Percentiles rank a stretch among this genome's conserved stretches.
Conservation (phyloP, 1,139 yeast genomes). For the Blastobotrys illinoisensis region DNA sequence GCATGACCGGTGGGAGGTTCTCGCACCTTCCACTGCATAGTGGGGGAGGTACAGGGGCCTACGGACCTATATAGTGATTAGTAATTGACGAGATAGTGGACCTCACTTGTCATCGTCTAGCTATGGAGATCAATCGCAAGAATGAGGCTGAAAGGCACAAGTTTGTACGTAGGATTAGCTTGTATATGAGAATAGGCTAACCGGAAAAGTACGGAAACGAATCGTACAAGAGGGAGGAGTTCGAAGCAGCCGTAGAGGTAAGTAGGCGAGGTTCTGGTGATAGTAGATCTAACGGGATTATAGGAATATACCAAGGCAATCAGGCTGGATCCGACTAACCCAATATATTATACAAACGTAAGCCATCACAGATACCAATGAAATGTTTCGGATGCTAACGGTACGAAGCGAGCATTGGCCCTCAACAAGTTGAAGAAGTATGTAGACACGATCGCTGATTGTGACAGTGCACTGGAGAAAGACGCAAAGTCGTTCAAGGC, state of each 20-base stretch:
- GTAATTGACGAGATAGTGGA: background rate
- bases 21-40: background rate
- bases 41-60: background rate
- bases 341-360: slow-evolving; percentile 29
- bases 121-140: background rate
- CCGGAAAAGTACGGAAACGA: slow-evolving; percentile 26
- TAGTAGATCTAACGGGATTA: background rate
- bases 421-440: slow-evolving; percentile 22
- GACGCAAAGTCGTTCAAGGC: slow-evolving; percentile 30
- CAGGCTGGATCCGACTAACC: slow-evolving; percentile 25
- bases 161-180: background rate
- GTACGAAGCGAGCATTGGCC: slow-evolving; percentile 26
- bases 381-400: background rate
- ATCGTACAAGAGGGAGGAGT: slow-evolving; percentile 36
- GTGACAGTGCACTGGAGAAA: slow-evolving; percentile 32
- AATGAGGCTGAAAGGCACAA: background rate
- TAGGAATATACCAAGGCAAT: slow-evolving; percentile 16
- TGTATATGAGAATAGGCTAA: background rate
- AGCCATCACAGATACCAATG: slow-evolving; percentile 5
- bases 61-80: background rate
- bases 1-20: background rate
- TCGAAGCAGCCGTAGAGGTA: slow-evolving; percentile 32
- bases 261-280: slow-evolving; percentile 21
- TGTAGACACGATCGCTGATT: slow-evolving; percentile 30
- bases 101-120: background rate